Evolutionary conservation across 163 green algal species (phyloP).

Genomic region (Picocystis sp.): DNA sequence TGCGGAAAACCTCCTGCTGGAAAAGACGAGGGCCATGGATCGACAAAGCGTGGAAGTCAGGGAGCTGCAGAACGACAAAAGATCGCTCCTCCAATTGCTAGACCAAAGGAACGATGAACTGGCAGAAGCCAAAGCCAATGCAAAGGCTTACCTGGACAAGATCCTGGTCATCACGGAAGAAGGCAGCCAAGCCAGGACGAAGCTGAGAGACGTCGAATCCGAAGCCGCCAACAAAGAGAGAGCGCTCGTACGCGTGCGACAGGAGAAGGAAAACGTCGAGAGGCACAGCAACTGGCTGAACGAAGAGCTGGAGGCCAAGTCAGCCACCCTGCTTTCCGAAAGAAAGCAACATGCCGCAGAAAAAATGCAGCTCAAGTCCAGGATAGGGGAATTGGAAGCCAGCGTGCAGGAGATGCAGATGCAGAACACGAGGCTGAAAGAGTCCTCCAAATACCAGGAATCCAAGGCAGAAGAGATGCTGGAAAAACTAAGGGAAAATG

Average conservation of each 20-base stretch:
- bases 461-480: constrained; percentile 15
- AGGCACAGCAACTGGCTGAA: constrained; percentile 35
- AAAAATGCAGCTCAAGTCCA: constrained; percentile 25
- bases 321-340: constrained; percentile 15
- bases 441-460: constrained; percentile 9
- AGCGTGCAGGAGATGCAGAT: constrained; percentile 8
- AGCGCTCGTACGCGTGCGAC: constrained; percentile 18
- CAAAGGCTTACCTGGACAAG: constrained; percentile 29
- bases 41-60: constrained; percentile 14
- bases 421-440: constrained; percentile 13
- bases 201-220: constrained; percentile 22
- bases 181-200: no score
- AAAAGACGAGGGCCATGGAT: constrained; percentile 21
- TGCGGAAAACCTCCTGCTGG: constrained; percentile 15
- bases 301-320: constrained; percentile 35
- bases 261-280: constrained; percentile 44
- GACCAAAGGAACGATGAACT: constrained; percentile 7
- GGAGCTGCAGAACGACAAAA: constrained; percentile 6
- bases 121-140: constrained; percentile 26
- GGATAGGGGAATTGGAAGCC: constrained; percentile 16
- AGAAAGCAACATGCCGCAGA: constrained; percentile 7
- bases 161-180: constrained; percentile 18
- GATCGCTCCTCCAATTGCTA: neutral
- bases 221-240: constrained; percentile 17
- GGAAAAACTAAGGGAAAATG: constrained; percentile 14